Percentiles rank a stretch among this genome's conserved stretches.
These are phyloP conservation scores for Dactylis glomerata DNA, from an alignment of 176 grass and related monocot genomes.

Conservation along the genomic window DNA sequence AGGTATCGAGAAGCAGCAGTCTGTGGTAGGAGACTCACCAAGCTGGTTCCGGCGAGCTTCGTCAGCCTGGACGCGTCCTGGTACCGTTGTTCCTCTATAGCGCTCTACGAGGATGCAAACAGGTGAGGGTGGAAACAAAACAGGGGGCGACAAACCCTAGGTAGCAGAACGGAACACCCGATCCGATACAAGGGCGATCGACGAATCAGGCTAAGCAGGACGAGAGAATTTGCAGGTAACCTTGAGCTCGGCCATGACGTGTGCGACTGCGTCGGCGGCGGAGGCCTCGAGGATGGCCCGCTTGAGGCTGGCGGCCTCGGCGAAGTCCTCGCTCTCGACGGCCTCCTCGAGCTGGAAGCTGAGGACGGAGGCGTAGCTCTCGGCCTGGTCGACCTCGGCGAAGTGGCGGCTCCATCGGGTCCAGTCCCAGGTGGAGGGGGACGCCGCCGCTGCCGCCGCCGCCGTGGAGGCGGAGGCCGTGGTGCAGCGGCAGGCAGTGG, in stretches of 20 bases:
- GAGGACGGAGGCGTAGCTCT: slow-evolving; percentile 79
- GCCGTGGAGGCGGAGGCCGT: slow-evolving; percentile 12
- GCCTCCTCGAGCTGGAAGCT: slow-evolving; percentile 98
- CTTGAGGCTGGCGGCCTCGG: slow-evolving; percentile 73
- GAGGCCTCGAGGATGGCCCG: slow-evolving; percentile 51
- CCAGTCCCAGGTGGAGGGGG: slow-evolving; percentile 75
- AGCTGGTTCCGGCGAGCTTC: slow-evolving; percentile 64
- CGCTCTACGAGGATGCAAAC: slow-evolving; percentile 31
- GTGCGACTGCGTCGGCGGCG: slow-evolving; percentile 55
- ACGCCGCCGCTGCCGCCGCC: neutral
- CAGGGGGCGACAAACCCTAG: neutral
- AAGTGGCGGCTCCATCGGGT: slow-evolving; percentile 81
- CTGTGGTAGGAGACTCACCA: slow-evolving; percentile 48
- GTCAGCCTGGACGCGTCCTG: slow-evolving; percentile 83
- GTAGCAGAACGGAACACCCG: neutral
- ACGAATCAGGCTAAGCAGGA: neutral
- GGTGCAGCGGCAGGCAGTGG: slow-evolving; percentile 33
- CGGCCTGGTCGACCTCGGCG: slow-evolving; percentile 74
- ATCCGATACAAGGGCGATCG: neutral
- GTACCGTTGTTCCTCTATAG: slow-evolving; percentile 80
- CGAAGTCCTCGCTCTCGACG: slow-evolving; percentile 85
- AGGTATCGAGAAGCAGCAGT: neutral
- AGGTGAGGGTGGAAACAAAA: neutral
- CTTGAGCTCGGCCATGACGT: slow-evolving; percentile 89
- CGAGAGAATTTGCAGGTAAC: neutral